Evolutionary conservation across 129 eudicot genomes (phyloP).

Genomic region (Flaveria robusta): DNA sequence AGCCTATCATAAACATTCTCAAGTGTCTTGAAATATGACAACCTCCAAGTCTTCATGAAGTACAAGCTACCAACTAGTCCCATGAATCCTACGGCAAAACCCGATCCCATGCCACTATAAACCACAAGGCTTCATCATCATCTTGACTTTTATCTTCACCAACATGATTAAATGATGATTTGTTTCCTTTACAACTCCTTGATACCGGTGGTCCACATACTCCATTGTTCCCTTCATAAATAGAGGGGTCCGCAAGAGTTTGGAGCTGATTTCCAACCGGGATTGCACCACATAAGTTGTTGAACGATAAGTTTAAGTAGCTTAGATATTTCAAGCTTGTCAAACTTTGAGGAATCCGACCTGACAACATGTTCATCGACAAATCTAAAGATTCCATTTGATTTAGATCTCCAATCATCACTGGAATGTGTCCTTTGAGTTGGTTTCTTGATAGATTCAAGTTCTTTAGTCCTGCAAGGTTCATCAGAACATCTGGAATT

Average conservation of each 20-base stretch:
- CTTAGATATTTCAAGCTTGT: not conserved
- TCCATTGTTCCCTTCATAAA: not conserved
- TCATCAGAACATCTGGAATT: not conserved
- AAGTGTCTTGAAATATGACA: not conserved
- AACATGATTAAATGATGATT: not conserved
- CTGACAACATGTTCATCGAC: not conserved
- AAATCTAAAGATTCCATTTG: not conserved
- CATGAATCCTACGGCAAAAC: not conserved
- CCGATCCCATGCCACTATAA: not conserved
- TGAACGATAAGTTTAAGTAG: not conserved
- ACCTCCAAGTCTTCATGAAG: not conserved
- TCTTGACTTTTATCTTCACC: not conserved
- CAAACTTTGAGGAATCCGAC: not conserved
- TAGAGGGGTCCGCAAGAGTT: not conserved
- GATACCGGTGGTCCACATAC: not conserved
- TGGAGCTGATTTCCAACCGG: slow-evolving; percentile 1
- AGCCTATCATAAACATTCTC: not conserved
- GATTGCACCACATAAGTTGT: not conserved
- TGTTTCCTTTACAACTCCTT: not conserved
- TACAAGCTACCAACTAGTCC: not conserved
- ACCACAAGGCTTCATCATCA: not conserved
- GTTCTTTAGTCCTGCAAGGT: not conserved
- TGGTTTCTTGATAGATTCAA: not conserved
- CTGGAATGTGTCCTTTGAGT: not conserved
- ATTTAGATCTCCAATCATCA: not conserved